Evolutionary conservation across 192 early-diverging fungal genomes (phyloP), one percentile per base, ranked within the genome.

Genomic region (Endogone sp.): DNA sequence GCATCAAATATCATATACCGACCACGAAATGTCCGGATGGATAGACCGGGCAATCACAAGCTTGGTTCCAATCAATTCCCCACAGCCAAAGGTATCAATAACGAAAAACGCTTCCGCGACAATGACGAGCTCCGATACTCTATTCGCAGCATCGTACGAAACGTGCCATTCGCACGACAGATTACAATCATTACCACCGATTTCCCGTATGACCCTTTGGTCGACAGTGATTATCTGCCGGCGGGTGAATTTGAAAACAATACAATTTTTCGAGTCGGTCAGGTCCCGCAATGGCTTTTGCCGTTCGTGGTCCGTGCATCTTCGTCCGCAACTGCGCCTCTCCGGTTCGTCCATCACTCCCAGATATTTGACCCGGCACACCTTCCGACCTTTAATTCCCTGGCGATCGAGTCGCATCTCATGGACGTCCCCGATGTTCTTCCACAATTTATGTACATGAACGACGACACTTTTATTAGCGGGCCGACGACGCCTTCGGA

Each of bases 101-200:
- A 4, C 6, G 37, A 44, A 13, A 69, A 67, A 44, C 64, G 69
- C n/a, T 81, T 72, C 65, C 63, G 79, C 3, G 79, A 81, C 57
- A 69, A 70, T 68, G 79, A 75, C 10, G 79, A 81, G 30, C 62
- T 81, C 25, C 75, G 75, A 6, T 81, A 78, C 37, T 81, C 79
- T 0, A 27, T 81, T 22, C 60, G 79, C n/a, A 73, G 73, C 10
- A n/a, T 75, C 10, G 68, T 64, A 11, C 61, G 65, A 9, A 62
- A 75, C 57, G 37, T 44, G 37, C 37, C 37, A 4, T 67, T 76
- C 16, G 63, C 30, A 9, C 68, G 71, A 21, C 62, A 68, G 11
- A 69, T 81, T 3, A 56, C 66, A 20, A 10, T 81, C 23, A 13
- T 81, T 13, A 59, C 60, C 22, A 71, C 76, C 11, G 76, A 78